These are phyloP conservation scores for Wickerhamomyces queroliae DNA, from an alignment of 805 yeast species.

Conservation along the genomic window DNA sequence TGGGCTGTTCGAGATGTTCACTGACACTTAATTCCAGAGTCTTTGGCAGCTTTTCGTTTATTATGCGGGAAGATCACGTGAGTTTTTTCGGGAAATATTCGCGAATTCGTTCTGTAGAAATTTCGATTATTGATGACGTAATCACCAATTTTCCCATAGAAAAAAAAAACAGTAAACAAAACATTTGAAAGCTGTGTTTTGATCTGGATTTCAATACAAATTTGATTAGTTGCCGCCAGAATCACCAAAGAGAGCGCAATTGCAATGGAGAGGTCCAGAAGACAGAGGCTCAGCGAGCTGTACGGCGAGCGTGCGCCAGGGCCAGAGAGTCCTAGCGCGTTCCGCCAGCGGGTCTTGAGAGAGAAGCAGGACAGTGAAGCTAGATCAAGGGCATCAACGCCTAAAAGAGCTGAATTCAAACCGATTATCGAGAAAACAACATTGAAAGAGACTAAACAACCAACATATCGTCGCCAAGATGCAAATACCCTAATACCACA, in stretches of 20 bases:
- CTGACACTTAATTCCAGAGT: too few species aligned
- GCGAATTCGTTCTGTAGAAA: neutral
- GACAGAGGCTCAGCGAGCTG: conserved; percentile 23
- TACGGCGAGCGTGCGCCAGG: conserved; percentile 15
- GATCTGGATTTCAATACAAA: too few species aligned
- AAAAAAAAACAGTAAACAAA: neutral
- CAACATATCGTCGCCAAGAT: neutral
- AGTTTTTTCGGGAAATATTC: neutral
- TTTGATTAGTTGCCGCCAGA: neutral
- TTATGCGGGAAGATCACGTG: neutral
- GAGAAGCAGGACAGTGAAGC: neutral
- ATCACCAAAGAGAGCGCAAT: neutral
- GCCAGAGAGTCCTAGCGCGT: conserved; percentile 9
- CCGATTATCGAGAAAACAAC: conserved; percentile 4
- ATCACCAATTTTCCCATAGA: neutral
- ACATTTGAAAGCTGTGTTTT: too few species aligned
- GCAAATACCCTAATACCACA: conserved; percentile 52
- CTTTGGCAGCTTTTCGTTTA: neutral
- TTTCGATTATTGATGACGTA: neutral
- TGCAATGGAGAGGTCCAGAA: conserved; percentile 24
- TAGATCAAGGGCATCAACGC: neutral
- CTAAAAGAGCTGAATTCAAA: neutral
- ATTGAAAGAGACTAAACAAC: neutral
- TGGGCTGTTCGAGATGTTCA: too few species aligned
- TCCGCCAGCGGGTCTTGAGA: conserved; percentile 9